Conservation (phyloP, 306 rosid genomes). For the Trichosanthes truncata region DNA sequence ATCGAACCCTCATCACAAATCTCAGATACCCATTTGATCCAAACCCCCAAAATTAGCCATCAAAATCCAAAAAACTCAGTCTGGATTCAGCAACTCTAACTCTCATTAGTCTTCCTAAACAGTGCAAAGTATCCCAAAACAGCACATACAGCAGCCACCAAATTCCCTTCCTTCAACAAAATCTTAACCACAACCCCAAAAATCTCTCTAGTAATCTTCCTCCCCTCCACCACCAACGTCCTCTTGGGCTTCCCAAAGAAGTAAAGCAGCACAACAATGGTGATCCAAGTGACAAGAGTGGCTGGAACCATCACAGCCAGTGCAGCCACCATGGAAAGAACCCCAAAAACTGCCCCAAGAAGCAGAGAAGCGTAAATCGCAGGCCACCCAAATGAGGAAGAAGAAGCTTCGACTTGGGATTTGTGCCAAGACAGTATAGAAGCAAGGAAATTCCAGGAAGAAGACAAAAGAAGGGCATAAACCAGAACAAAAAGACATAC, state of each 20-base stretch:
- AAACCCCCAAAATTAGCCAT: background rate
- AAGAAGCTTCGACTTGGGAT: slow-evolving; percentile 9
- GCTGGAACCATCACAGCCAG: slow-evolving; percentile 68
- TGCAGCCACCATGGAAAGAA: slow-evolving; percentile 80
- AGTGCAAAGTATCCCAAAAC: slow-evolving; percentile 71
- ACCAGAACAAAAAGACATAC: slow-evolving; percentile 14
- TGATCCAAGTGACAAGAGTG: slow-evolving; percentile 76
- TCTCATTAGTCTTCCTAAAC: slow-evolving; percentile 39
- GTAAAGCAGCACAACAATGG: slow-evolving; percentile 69
- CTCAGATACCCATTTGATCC: background rate
- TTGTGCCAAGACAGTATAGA: slow-evolving; percentile 11
- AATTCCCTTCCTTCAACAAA: slow-evolving; percentile 78
- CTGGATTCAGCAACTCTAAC: background rate
- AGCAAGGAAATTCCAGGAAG: slow-evolving; percentile 14
- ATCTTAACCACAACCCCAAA: slow-evolving; percentile 47
- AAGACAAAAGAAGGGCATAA: slow-evolving; percentile 5
- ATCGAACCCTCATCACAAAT: background rate
- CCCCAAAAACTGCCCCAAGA: slow-evolving; percentile 67
- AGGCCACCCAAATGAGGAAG: slow-evolving; percentile 52
- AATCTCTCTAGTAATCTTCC: slow-evolving; percentile 73
- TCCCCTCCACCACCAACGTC: slow-evolving; percentile 66
- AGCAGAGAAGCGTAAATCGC: slow-evolving; percentile 78
- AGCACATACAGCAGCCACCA: slow-evolving; percentile 87
- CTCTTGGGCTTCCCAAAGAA: slow-evolving; percentile 79
- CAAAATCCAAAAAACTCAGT: background rate